Percentiles rank a stretch among this genome's conserved stretches.
Evolutionary conservation across 1,284 basidiomycete genomes (phyloP).

Genomic region (Ceratobasidium sp.): DNA sequence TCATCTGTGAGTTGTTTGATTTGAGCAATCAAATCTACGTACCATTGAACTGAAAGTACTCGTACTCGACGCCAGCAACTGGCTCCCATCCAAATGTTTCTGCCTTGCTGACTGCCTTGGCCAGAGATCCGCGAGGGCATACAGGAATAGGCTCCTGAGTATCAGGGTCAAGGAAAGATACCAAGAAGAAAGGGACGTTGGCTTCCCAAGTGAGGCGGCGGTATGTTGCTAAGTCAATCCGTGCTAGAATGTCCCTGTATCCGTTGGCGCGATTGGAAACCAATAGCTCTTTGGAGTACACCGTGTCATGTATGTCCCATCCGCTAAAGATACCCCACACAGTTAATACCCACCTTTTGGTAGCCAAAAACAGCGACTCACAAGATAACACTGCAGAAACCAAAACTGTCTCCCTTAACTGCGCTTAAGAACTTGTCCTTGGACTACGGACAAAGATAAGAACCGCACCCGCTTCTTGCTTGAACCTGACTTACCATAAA

Average conservation of each 20-base stretch:
- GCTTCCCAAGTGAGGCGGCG: slow-evolving; percentile 93
- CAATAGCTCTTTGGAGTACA: slow-evolving; percentile 84
- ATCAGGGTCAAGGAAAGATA: slow-evolving; percentile 88
- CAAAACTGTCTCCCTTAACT: slow-evolving; percentile 84
- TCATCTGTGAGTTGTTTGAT: neutral
- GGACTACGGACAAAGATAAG: slow-evolving; percentile 60
- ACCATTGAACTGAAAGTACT: slow-evolving; percentile 98
- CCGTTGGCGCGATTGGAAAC: slow-evolving; percentile 93
- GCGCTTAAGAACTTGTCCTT: slow-evolving; percentile 92
- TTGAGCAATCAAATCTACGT: slow-evolving; percentile 31
- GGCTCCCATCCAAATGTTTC: slow-evolving; percentile 65
- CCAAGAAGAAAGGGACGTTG: slow-evolving; percentile 91
- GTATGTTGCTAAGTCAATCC: slow-evolving; percentile 85
- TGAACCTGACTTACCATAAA: slow-evolving; percentile 72
- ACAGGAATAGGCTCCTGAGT: slow-evolving; percentile 78
- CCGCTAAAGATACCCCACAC: slow-evolving; percentile 60
- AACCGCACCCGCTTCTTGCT: slow-evolving; percentile 38
- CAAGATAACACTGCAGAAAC: slow-evolving; percentile 94
- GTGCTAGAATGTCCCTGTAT: slow-evolving; percentile 86
- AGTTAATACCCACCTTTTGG: slow-evolving; percentile 25
- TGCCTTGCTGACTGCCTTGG: slow-evolving; percentile 66
- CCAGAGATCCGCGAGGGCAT: slow-evolving; percentile 87
- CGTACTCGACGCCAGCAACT: slow-evolving; percentile 89
- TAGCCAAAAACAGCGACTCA: slow-evolving; percentile 54
- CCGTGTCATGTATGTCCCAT: slow-evolving; percentile 88